Percentiles rank a stretch among this genome's conserved stretches.
Conservation (phyloP, 2,329 filamentous ascomycete genomes). For the Ampelomyces quisqualis region DNA sequence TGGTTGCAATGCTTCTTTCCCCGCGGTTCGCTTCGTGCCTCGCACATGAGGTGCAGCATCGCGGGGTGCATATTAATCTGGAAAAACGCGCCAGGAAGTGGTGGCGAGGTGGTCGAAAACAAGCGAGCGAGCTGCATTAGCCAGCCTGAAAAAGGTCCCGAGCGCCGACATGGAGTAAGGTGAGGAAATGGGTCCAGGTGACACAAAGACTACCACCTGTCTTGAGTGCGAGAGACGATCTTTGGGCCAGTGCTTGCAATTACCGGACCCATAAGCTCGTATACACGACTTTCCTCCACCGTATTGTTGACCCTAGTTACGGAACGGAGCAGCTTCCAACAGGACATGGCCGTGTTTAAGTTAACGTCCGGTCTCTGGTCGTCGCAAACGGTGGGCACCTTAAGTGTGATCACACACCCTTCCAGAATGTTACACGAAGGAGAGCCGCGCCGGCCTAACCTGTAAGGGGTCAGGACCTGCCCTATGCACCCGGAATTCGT, state of each 20-base stretch:
- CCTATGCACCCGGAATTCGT: not conserved
- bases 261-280: not conserved
- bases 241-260: not conserved
- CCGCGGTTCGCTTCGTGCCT: constrained; percentile 2
- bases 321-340: not conserved
- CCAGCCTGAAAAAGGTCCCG: not conserved
- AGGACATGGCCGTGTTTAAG: not conserved
- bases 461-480: not conserved
- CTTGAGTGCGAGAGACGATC: not conserved
- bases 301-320: not conserved
- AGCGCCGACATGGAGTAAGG: not conserved
- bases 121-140: not conserved
- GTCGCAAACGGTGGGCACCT: constrained; percentile 3
- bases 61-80: constrained; percentile 2
- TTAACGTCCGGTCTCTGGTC: not conserved
- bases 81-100: not conserved
- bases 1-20: constrained; percentile 4
- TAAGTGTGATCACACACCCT: constrained; percentile 8
- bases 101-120: not conserved
- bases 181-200: constrained; percentile 1
- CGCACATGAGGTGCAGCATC: constrained; percentile 1
- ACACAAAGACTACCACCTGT: not conserved
- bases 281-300: not conserved
- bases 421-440: constrained; percentile 4
- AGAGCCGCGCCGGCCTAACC: constrained; percentile 1